Evolutionary conservation across 345 rosid species (phyloP).

Genomic region (Gossypium mustelinum): DNA sequence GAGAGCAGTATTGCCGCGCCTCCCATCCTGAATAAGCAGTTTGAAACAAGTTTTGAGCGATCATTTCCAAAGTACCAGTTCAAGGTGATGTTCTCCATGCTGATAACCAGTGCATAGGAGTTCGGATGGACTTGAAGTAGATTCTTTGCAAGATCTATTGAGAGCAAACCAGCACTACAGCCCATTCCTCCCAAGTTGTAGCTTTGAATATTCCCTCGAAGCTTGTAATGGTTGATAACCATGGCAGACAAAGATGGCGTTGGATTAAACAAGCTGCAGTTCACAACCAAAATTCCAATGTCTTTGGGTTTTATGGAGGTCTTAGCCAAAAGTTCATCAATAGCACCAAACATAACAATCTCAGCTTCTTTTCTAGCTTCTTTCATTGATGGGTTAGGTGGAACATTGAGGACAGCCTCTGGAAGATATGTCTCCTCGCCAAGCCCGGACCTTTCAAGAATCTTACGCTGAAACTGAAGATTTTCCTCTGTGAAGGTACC

Average conservation of each 20-base stretch:
- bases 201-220: constrained; percentile 43
- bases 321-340: constrained; percentile 45
- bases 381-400: constrained; percentile 42
- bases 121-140: constrained; percentile 48
- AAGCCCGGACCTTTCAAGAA: constrained; percentile 48
- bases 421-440: constrained; percentile 54
- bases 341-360: constrained; percentile 46
- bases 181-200: constrained; percentile 64
- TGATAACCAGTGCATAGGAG: constrained; percentile 48
- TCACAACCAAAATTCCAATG: constrained; percentile 46
- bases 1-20: constrained; percentile 56
- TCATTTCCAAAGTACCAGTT: constrained; percentile 57
- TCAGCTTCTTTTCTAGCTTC: constrained; percentile 53
- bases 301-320: constrained; percentile 41
- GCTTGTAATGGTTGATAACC: constrained; percentile 48
- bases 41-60: constrained; percentile 48
- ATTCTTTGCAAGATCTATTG: constrained; percentile 48
- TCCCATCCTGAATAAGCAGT: constrained; percentile 61
- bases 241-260: constrained; percentile 51
- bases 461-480: constrained; percentile 43
- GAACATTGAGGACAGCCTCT: constrained; percentile 33
- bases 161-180: constrained; percentile 58
- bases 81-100: constrained; percentile 52
- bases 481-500: constrained; percentile 38
- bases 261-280: constrained; percentile 50